Evolutionary conservation across 352 stramenopile genomes (phyloP), one percentile per base, ranked within the genome.

Genomic region (Albugo laibachii): DNA sequence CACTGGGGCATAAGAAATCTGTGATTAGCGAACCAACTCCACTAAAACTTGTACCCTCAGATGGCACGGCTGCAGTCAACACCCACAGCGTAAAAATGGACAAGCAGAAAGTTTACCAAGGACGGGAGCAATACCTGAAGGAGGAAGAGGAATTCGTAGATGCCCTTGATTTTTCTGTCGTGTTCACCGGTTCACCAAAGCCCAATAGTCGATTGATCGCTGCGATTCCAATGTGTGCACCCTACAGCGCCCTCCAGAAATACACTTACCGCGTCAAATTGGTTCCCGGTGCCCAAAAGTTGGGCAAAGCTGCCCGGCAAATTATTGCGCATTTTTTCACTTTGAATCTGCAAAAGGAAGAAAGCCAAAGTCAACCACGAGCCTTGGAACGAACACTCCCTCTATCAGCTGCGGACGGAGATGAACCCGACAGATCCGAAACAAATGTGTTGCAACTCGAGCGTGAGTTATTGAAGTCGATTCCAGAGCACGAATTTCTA

Each of bases 221-320:
- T 38, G 82, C 83, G 11, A 67, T 96, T 63, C 80, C 86, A 20
- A 83, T 96, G 65, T 95, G 84, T 41, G 86, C 74, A 42, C 86
- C 86, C 45, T 94, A 95, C 58, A 60, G 71, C 14, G 73, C 73
- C 37, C 58, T 95, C 51, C 63, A 61, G 39, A 83, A 83, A 55
- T 94, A 80, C 61, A 95, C 93, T 55, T 95, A 94, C 66, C 87
- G 89, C 58, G 78, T 95, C 35, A 96, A 96, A 63, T 58, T 96
- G 15, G 82, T 74, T 0, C 86, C 86, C 0, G 86, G 86, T 11
- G 69, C 56, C 39, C 63, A 83, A 49, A 95, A 95, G 71, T 93
- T 92, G 56, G 86, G 86, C 53, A 95, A 94, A 57, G 80, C 81
- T 1, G 75, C 66, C 14, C 92, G 93, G 61, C 63, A 84, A 51